Conservation (phyloP, 495 filamentous ascomycete genomes). For the Pyronema domesticum region DNA sequence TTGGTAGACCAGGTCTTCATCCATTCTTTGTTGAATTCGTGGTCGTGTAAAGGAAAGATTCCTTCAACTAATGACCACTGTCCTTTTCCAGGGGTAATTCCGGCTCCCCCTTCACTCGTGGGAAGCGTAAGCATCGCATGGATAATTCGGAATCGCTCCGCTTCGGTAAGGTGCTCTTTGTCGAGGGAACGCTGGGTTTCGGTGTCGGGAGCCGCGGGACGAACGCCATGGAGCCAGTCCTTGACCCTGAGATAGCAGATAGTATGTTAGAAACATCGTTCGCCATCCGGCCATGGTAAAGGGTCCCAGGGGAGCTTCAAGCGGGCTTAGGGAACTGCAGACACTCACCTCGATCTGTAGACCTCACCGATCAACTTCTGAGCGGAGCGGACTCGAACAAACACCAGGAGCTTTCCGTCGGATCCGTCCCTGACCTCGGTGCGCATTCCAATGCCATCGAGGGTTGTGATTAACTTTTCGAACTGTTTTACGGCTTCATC, state of each 20-base stretch:
- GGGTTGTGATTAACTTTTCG: constrained; percentile 49
- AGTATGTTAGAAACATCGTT: neutral
- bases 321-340: neutral
- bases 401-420: constrained; percentile 60
- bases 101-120: constrained; percentile 66
- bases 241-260: constrained; percentile 42
- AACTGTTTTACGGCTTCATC: constrained; percentile 52
- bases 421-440: constrained; percentile 73
- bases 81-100: constrained; percentile 64
- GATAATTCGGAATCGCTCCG: constrained; percentile 71
- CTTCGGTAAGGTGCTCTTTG: constrained; percentile 59
- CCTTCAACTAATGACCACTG: constrained; percentile 72
- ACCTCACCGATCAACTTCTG: constrained; percentile 43
- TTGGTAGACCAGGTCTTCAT: constrained; percentile 73
- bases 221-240: constrained; percentile 90
- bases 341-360: constrained; percentile 45
- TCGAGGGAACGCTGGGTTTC: constrained; percentile 45
- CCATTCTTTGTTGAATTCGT: constrained; percentile 70
- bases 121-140: constrained; percentile 76
- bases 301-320: no score
- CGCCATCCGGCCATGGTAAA: neutral
- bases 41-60: constrained; percentile 78
- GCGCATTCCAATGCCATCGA: constrained; percentile 58
- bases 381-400: constrained; percentile 56
- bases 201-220: constrained; percentile 57